Percentiles rank a stretch among this genome's conserved stretches.
Evolutionary conservation across 805 yeast species (phyloP).

Genomic region (Myxozyma kluyveri): DNA sequence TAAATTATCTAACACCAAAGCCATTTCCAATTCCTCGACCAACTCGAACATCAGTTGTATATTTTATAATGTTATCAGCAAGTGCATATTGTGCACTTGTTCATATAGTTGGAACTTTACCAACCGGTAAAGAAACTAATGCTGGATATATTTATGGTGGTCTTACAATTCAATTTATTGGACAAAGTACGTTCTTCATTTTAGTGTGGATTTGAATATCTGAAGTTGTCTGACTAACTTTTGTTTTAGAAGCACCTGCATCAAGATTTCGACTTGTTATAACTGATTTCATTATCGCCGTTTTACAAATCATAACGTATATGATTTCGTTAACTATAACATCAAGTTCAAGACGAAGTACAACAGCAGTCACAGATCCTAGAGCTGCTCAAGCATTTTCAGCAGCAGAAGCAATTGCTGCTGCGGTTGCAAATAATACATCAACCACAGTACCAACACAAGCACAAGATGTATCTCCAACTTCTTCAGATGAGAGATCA

Average conservation of each 20-base stretch:
- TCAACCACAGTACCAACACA: slow-evolving; percentile 17
- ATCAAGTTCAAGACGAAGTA: no score
- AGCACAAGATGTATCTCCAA: slow-evolving; percentile 7
- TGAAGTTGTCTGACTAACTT: not conserved
- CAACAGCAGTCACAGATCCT: no score
- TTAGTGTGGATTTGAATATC: not conserved
- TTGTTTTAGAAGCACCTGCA: slow-evolving; percentile 19
- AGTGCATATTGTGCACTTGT: slow-evolving; percentile 22
- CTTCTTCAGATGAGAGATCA: slow-evolving; percentile 1
- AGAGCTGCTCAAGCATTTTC: not conserved
- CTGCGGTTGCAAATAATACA: slow-evolving; percentile 2
- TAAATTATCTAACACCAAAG: slow-evolving; percentile 31
- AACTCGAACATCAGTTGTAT: slow-evolving; percentile 10
- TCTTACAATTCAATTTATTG: slow-evolving; percentile 28
- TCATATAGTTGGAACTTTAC: slow-evolving; percentile 19
- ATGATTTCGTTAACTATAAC: no score
- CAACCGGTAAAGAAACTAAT: slow-evolving; percentile 23
- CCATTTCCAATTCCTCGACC: slow-evolving; percentile 25
- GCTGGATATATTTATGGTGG: slow-evolving; percentile 30
- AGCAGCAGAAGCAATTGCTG: slow-evolving; percentile 1
- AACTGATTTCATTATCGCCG: slow-evolving; percentile 11
- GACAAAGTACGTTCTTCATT: slow-evolving; percentile 19
- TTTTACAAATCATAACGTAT: slow-evolving; percentile 15
- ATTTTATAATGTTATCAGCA: slow-evolving; percentile 11
- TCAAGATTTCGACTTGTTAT: slow-evolving; percentile 14